Evolutionary conservation across 371 early-diverging fungal species (phyloP), one percentile per base, ranked within the genome.

Genomic region (Smittium culicis): DNA sequence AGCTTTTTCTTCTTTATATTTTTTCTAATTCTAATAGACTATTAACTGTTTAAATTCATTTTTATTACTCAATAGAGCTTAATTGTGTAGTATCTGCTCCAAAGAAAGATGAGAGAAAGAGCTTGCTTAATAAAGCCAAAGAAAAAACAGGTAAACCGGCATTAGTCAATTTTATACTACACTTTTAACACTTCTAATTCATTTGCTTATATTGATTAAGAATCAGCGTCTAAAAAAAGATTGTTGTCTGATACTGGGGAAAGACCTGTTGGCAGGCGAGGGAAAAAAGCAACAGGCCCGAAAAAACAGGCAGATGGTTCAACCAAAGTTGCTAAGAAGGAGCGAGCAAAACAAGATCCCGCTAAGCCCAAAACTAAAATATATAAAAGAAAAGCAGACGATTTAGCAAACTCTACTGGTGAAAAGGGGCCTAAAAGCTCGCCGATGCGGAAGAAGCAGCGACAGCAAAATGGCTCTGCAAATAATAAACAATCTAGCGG

Each of bases 91-190:
- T 76, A 54, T 69, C 77, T 14, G 24, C 64, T 34, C 66, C 54
- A 1, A 76, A 71, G 70, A 64, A 71, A 59, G 76, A 72, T 11
- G 76, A 75, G 17, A 67, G 68, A 59, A 55, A 64, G 28, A 58
- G 61, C 14, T 35, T 67, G 14, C 28, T 34, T 1, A 35, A 29
- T 1, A 61, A 61, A 60, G 66, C 25, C 11, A 66, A 67, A 34
- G 71, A 70, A 54, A 71, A 77, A 67, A 20, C 64, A 34, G 34
- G 30, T 27, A 70, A 72, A 66, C 45, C 45, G 14, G 20, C 8
- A 45, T 14, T 45, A 14, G 8, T 45, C 20, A 8, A 45, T 45
- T 14, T 45, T 45, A 20, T 20, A 45, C 20, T 20, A 45, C 45
- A 14, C 20, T 45, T 20, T 45, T 14, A 45, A 45, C 45, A 20